These are phyloP conservation scores for Fonsecaea nubica DNA, from an alignment of 2,329 filamentous ascomycete species.

Conservation along the genomic window DNA sequence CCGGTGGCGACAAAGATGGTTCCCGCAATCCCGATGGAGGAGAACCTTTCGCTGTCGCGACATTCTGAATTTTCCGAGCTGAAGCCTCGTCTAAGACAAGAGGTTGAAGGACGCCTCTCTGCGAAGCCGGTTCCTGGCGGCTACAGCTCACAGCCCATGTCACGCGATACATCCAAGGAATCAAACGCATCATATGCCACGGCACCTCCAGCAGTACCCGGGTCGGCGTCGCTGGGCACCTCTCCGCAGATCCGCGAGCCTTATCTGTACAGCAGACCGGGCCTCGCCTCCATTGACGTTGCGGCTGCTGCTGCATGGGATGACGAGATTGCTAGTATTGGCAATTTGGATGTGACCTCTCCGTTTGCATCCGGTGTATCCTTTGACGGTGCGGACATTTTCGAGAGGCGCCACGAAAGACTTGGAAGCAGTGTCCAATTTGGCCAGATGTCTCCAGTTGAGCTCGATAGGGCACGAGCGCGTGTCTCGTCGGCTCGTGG, in stretches of 20 bases:
- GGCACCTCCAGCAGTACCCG: conserved; percentile 34
- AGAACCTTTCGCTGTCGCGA: conserved; percentile 33
- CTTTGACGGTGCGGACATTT: conserved; percentile 9
- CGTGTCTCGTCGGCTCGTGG: conserved; percentile 21
- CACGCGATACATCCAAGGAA: conserved; percentile 41
- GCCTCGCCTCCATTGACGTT: conserved; percentile 27
- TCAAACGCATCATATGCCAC: conserved; percentile 40
- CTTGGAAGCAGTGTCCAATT: conserved; percentile 24
- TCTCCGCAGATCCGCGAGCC: conserved; percentile 31
- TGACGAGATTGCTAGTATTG: neutral
- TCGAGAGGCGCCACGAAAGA: conserved; percentile 23
- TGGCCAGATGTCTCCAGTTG: conserved; percentile 31
- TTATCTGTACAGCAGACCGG: conserved; percentile 29
- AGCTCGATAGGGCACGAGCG: conserved; percentile 29
- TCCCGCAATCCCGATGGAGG: conserved; percentile 24
- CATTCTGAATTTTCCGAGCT: neutral
- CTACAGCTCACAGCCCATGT: conserved; percentile 44
- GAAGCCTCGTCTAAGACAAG: conserved; percentile 11
- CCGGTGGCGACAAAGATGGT: conserved; percentile 20
- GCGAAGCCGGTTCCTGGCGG: conserved; percentile 33
- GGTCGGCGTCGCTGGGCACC: conserved; percentile 23
- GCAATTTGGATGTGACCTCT: conserved; percentile 3
- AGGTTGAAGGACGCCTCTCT: conserved; percentile 20
- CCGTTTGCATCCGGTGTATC: neutral
- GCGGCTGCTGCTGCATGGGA: conserved; percentile 26